These are phyloP conservation scores for Colletotrichum paranaense DNA, from an alignment of 2,329 filamentous ascomycete species.

Conservation along the genomic window DNA sequence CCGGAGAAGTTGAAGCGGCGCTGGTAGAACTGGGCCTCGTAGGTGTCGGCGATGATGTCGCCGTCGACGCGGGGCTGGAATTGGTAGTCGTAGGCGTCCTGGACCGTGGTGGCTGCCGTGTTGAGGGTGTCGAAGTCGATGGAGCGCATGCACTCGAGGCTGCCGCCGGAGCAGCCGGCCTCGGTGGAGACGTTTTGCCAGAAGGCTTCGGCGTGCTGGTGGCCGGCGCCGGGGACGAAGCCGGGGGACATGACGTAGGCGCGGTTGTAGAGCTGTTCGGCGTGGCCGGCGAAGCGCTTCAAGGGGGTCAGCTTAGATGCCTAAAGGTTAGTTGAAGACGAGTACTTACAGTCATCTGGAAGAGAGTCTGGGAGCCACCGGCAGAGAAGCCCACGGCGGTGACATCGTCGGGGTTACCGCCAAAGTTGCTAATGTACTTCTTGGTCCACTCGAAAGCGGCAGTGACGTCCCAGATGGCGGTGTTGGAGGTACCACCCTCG, in stretches of 20 bases:
- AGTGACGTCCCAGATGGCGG: conserved; percentile 43
- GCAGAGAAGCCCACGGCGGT: conserved; percentile 64
- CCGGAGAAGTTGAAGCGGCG: conserved; percentile 42
- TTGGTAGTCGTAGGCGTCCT: conserved; percentile 9
- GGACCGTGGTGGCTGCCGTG: conserved; percentile 11
- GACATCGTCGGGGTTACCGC: conserved; percentile 59
- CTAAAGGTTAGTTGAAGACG: too few relatives aligned
- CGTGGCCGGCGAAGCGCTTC: conserved; percentile 29
- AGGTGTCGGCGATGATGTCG: conserved; percentile 43
- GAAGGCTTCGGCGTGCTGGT: conserved; percentile 29
- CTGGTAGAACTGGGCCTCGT: conserved; percentile 43
- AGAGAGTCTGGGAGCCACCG: conserved; percentile 59
- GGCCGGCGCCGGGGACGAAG: conserved; percentile 12
- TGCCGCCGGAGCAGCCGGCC: conserved; percentile 8
- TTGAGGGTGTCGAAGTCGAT: conserved; percentile 24
- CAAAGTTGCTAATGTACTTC: conserved; percentile 59
- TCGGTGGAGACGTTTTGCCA: conserved; percentile 20
- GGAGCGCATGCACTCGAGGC: conserved; percentile 13
- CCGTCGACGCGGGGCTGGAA: conserved; percentile 52
- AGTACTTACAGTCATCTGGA: conserved; percentile 53
- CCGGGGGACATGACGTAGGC: conserved; percentile 21
- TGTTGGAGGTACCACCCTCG: conserved; percentile 52
- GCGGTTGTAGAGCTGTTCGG: conserved; percentile 18
- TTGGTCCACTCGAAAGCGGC: conserved; percentile 62
- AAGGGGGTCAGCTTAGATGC: conserved; percentile 4